phyloP scores from a whole-genome alignment of 2,329 filamentous ascomycete genomes.

The Aspergillus flavus region DNA sequence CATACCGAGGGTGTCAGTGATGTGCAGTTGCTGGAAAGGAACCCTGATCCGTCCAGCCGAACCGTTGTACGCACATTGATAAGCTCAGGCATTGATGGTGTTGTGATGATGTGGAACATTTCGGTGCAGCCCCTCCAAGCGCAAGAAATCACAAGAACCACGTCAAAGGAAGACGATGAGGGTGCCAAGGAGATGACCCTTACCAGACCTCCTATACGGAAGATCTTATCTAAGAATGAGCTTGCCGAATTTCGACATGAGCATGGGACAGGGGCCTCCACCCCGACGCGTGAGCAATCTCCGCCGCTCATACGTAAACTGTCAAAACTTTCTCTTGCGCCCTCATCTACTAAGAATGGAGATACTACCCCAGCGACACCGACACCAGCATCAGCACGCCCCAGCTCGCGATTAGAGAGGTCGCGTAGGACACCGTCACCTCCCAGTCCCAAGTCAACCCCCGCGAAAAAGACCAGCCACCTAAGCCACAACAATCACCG shows the following conservation, averaged over 20 bases:
- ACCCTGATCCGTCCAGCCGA: conserved; percentile 40
- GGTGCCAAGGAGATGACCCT: conserved; percentile 54
- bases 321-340: conserved; percentile 55
- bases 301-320: conserved; percentile 57
- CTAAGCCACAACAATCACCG: conserved; percentile 42
- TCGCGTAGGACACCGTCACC: conserved; percentile 43
- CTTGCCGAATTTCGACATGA: conserved; percentile 72
- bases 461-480: conserved; percentile 31
- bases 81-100: conserved; percentile 77
- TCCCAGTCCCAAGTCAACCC: conserved; percentile 37
- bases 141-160: conserved; percentile 31
- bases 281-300: conserved; percentile 48
- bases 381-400: conserved; percentile 33
- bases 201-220: conserved; percentile 73
- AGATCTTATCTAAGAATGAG: conserved; percentile 84
- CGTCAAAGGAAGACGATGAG: conserved; percentile 38
- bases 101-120: conserved; percentile 75
- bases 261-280: conserved; percentile 46
- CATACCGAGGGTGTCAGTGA: conserved; percentile 94
- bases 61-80: conserved; percentile 57
- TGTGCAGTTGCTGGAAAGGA: conserved; percentile 66
- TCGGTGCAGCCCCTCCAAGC: conserved; percentile 37
- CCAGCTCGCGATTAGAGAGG: conserved; percentile 28
- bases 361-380: conserved; percentile 34
- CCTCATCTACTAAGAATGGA: conserved; percentile 33